These are phyloP conservation scores for Arthrobotrys sphaeroides DNA, from an alignment of 2,329 filamentous ascomycete genomes.

Conservation along the genomic window DNA sequence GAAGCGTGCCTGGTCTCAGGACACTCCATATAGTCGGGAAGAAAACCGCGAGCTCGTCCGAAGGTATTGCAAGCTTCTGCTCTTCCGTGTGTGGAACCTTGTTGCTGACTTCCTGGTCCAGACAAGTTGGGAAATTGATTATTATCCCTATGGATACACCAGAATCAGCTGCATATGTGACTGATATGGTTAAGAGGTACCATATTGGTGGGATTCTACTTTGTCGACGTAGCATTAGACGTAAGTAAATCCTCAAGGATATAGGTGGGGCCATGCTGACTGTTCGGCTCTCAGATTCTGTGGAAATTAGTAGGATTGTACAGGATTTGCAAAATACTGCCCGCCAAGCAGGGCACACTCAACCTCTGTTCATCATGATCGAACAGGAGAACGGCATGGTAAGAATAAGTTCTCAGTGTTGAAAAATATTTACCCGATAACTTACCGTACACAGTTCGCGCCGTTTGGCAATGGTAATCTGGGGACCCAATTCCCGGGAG, in stretches of 20 bases:
- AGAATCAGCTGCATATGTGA: conserved; percentile 35
- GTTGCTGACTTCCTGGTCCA: background rate
- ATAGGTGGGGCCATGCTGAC: background rate
- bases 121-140: conserved; percentile 78
- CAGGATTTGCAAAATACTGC: conserved; percentile 93
- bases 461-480: conserved; percentile 57
- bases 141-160: conserved; percentile 67
- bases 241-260: conserved; percentile 63
- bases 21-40: conserved; percentile 50
- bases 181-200: conserved; percentile 76
- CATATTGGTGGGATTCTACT: conserved; percentile 88
- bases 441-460: conserved; percentile 56
- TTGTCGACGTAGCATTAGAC: conserved; percentile 85
- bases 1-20: conserved; percentile 52
- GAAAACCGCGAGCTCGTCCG: conserved; percentile 44
- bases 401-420: conserved; percentile 4
- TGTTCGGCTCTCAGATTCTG: conserved; percentile 73
- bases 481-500: conserved; percentile 81
- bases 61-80: conserved; percentile 11
- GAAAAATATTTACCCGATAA: conserved; percentile 7
- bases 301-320: conserved; percentile 86
- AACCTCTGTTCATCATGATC: conserved; percentile 86
- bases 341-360: conserved; percentile 85
- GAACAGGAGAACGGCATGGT: conserved; percentile 90
- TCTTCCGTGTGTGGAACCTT: background rate